Conservation (phyloP, 345 rosid genomes). For the Cochlearia excelsa region DNA sequence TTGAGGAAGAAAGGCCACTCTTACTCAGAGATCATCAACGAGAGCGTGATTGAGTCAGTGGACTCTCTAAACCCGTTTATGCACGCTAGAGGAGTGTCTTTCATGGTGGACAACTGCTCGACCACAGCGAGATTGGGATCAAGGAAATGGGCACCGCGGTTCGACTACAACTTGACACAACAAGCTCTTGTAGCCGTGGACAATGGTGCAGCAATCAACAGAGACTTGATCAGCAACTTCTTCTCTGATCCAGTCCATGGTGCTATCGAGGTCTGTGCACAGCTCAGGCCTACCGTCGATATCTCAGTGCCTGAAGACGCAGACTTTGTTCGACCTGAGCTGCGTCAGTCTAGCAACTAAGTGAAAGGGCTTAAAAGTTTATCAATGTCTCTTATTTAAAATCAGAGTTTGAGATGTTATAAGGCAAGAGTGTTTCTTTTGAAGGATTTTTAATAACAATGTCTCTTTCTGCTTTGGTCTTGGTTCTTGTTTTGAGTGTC, state of each 20-base stretch:
- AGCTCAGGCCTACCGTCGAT: slow-evolving; percentile 75
- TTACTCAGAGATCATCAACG: slow-evolving; percentile 83
- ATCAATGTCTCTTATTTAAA: background rate
- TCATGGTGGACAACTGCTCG: slow-evolving; percentile 90
- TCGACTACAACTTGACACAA: slow-evolving; percentile 69
- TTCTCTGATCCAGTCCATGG: slow-evolving; percentile 77
- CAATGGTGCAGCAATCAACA: slow-evolving; percentile 50
- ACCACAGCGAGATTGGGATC: slow-evolving; percentile 89
- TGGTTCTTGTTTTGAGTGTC: background rate
- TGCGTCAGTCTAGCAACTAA: slow-evolving; percentile 58
- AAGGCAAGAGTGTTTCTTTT: slow-evolving; percentile 16
- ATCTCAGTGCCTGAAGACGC: slow-evolving; percentile 80
- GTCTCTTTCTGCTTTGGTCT: slow-evolving; percentile 2
- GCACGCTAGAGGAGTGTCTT: slow-evolving; percentile 92
- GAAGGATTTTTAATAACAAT: slow-evolving; percentile 10
- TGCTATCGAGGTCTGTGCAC: slow-evolving; percentile 73
- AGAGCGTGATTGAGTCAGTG: slow-evolving; percentile 79
- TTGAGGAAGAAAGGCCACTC: slow-evolving; percentile 92
- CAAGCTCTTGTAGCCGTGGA: slow-evolving; percentile 75
- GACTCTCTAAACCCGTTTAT: slow-evolving; percentile 89
- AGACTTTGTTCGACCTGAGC: slow-evolving; percentile 84
- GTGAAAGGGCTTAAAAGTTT: background rate
- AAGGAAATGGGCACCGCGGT: slow-evolving; percentile 88
- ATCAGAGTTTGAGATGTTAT: background rate
- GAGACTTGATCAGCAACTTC: slow-evolving; percentile 80